phyloP scores from a whole-genome alignment of 495 filamentous ascomycete genomes.

The Penicillium canariense region DNA sequence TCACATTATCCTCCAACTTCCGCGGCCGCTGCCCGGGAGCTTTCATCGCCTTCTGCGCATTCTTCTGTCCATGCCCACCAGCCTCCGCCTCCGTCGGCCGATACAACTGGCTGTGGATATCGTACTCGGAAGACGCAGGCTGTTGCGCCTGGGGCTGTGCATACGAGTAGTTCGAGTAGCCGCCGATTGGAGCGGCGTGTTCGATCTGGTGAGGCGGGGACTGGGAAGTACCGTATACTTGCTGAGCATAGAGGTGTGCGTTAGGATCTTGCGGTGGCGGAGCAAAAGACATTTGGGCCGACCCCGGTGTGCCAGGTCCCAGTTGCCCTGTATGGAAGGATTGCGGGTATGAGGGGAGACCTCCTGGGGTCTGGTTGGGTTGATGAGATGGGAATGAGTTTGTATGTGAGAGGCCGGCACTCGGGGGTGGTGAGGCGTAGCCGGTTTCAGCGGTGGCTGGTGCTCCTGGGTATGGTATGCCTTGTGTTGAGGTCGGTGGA shows the following conservation, averaged over 20 bases:
- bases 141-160: slow-evolving; percentile 35
- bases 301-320: slow-evolving; percentile 3
- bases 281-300: slow-evolving; percentile 38
- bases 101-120: slow-evolving; percentile 75
- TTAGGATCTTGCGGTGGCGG: slow-evolving; percentile 49
- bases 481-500: slow-evolving; percentile 21
- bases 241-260: slow-evolving; percentile 38
- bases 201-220: slow-evolving; percentile 20
- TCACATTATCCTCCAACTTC: slow-evolving; percentile 67
- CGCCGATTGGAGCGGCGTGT: slow-evolving; percentile 33
- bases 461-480: slow-evolving; percentile 30
- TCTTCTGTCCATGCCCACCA: slow-evolving; percentile 37
- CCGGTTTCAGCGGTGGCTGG: slow-evolving; percentile 27
- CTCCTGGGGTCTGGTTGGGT: slow-evolving; percentile 25
- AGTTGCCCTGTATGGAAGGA: slow-evolving; percentile 22
- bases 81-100: slow-evolving; percentile 67
- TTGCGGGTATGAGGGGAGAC: slow-evolving; percentile 34
- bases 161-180: slow-evolving; percentile 61
- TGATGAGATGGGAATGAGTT: slow-evolving; percentile 28
- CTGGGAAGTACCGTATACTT: slow-evolving; percentile 21
- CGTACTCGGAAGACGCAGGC: slow-evolving; percentile 49
- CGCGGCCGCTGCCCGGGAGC: slow-evolving; percentile 47
- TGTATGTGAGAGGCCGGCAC: slow-evolving; percentile 29
- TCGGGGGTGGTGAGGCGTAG: slow-evolving; percentile 41
- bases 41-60: slow-evolving; percentile 52